Evolutionary conservation across 2,329 filamentous ascomycete species (phyloP), one percentile per base, ranked within the genome.

Genomic region (Fulvia fulva): DNA sequence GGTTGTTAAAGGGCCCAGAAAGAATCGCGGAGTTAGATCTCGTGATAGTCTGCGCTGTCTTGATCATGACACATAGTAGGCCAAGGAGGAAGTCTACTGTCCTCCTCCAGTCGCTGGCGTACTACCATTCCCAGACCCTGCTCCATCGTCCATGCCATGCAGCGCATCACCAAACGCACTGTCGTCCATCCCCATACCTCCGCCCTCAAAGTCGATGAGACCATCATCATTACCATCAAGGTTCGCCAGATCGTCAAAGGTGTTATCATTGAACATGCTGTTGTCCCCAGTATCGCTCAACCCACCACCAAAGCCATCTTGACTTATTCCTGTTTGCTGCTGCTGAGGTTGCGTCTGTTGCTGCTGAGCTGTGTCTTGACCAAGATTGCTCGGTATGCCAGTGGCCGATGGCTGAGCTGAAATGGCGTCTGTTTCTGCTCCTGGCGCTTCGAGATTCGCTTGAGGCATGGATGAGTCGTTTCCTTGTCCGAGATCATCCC

Each of bases 81-180:
- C n/a, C n/a, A n/a, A n/a, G n/a, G n/a, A n/a, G n/a, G n/a, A n/a
- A n/a, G n/a, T 41, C 54, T 56, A 56, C 21, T 46, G 34, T 19
- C 50, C 49, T 41, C 23, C 51, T 21, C 46, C 45, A 7, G 32
- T 46, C 12, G 59, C 55, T 25, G 52, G 55, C 26, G 55, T 58
- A 30, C 57, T 51, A 5, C 51, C 55, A 43, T 43, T 55, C 19
- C 60, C 52, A 14, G 37, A 23, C 6, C 37, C 57, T 41, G 23
- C 46, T 21, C 51, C 58, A 58, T 76, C 75, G 61, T 81, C 78
- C 49, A 80, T 79, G 16, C 78, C 78, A 63, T 91, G 88, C 74
- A 93, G 90, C 0, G 90, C 90, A 66, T 94, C 89, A 2, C 89
- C 90, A 76, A 94, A 94, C 1, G 89, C 90, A 34, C 87, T 90